Evolutionary conservation across 306 rosid genomes (phyloP), one percentile per base, ranked within the genome.

Genomic region (Betula pendula): DNA sequence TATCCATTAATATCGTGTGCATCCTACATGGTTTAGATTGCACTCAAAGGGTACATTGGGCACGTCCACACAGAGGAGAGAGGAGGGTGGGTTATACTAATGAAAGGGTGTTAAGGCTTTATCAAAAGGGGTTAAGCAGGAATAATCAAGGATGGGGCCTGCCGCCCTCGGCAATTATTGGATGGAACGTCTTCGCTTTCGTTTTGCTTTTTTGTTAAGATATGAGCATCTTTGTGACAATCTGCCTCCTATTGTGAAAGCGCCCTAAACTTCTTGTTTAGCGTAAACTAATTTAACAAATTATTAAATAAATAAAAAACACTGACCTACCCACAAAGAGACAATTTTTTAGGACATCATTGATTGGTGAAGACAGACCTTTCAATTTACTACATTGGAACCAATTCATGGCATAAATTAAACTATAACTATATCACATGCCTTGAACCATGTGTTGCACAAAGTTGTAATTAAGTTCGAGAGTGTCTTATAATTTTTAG

Each of bases 61-160:
- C 4, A 82, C 22, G 25, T 74, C 22, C 42, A 4, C 42, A 35
- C 40, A 5, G 40, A 6, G 40, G 1, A 4, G 35, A n/a, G 69
- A 12, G 35, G 13, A 33, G 42, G 25, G 38, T 38, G 8, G 14
- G 62, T 42, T 22, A 42, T 76, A 79, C 69, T 72, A 50, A 68
- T 70, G n/a, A 82, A 89, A 89, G 73, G 98, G 89, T 91, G 93
- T 70, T 63, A 51, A 55, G 85, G 88, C 90, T 70, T 89, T 82
- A 81, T 93, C 96, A 85, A 84, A 78, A 80, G 90, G 90, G 87
- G 94, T 86, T 89, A 85, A 80, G 80, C 42, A 84, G 81, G 90
- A 86, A 77, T 72, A 88, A 84, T 86, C 88, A 86, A 77, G 73
- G 55, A 82, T 84, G 82, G 90, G 89, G 78, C 85, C 87, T 63